Evolutionary conservation across 164 flowering plant genomes (phyloP).

Genomic region (Litsea cubeba): DNA sequence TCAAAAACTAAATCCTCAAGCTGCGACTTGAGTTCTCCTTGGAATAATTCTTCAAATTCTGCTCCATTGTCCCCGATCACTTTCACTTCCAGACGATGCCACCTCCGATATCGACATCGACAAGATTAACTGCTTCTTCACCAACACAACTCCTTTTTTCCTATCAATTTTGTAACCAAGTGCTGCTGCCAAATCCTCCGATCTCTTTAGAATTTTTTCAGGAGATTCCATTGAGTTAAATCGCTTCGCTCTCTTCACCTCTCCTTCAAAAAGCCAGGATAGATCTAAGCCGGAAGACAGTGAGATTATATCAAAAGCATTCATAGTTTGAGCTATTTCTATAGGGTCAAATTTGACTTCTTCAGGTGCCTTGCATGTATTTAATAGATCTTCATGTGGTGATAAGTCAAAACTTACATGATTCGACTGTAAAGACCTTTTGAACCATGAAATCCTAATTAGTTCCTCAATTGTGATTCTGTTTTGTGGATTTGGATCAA

Average conservation of each 20-base stretch:
- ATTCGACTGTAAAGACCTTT: slow-evolving; percentile 14
- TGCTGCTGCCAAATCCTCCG: not conserved
- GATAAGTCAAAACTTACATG: not conserved
- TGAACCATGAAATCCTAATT: slow-evolving; percentile 53
- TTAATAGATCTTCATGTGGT: not conserved
- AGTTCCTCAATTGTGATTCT: slow-evolving; percentile 46
- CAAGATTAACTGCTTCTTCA: not conserved
- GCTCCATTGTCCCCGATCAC: not conserved
- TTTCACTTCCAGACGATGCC: not conserved
- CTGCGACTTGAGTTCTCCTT: not conserved
- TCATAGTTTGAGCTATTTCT: slow-evolving; percentile 16
- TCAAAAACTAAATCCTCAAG: slow-evolving; percentile 1
- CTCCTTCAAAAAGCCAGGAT: slow-evolving; percentile 34
- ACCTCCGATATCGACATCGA: not conserved
- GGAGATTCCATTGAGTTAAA: not conserved
- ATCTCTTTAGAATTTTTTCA: not conserved
- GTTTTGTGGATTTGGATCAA: slow-evolving; percentile 48
- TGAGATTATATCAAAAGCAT: slow-evolving; percentile 74
- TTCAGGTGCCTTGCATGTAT: not conserved
- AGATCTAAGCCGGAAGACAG: slow-evolving; percentile 54
- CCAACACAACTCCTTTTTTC: not conserved
- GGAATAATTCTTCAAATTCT: not conserved
- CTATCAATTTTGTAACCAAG: not conserved
- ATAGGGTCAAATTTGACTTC: not conserved
- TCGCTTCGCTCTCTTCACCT: slow-evolving; percentile 1